phyloP scores from a whole-genome alignment of 106 monocot genomes.

The Platanthera guangdongensis region DNA sequence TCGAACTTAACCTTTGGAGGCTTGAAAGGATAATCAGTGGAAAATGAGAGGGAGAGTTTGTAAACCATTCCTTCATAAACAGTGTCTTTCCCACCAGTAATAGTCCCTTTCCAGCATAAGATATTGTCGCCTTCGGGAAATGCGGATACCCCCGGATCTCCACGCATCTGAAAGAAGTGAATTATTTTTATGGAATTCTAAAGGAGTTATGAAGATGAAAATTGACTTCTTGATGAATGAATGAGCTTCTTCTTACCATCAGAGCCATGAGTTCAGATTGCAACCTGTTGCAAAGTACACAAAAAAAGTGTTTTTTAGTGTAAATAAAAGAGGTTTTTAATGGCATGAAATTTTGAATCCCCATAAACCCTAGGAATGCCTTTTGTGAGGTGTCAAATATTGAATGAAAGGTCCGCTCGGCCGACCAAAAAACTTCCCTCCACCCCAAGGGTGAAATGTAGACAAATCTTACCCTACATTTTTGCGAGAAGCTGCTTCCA shows the following conservation, averaged over 20 bases:
- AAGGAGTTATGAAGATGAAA: not conserved
- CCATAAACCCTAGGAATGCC: too few relatives aligned
- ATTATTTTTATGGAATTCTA: not conserved
- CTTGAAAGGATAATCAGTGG: constrained; percentile 89
- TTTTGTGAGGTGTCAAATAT: too few relatives aligned
- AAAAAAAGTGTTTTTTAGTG: not conserved
- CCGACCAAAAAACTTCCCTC: too few relatives aligned
- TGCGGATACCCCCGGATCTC: constrained; percentile 89
- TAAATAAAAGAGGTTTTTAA: not conserved
- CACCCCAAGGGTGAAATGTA: too few relatives aligned
- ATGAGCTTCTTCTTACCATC: constrained; percentile 47
- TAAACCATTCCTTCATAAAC: constrained; percentile 81
- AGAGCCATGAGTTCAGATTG: constrained; percentile 93
- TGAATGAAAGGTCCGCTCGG: too few relatives aligned
- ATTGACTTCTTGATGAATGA: too few relatives aligned
- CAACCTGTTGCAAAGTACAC: constrained; percentile 31
- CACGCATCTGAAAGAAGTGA: constrained; percentile 57
- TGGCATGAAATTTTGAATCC: not conserved
- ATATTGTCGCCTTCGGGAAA: constrained; percentile 99
- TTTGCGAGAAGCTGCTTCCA: too few relatives aligned
- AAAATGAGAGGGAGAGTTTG: constrained; percentile 74
- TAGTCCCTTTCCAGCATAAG: constrained; percentile 86
- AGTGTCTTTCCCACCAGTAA: constrained; percentile 79
- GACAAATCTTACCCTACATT: too few relatives aligned
- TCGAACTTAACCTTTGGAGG: constrained; percentile 95